Percentiles rank a stretch among this genome's conserved stretches.
phyloP scores from a whole-genome alignment of 2,329 filamentous ascomycete species.

The Hysterium pulicare region DNA sequence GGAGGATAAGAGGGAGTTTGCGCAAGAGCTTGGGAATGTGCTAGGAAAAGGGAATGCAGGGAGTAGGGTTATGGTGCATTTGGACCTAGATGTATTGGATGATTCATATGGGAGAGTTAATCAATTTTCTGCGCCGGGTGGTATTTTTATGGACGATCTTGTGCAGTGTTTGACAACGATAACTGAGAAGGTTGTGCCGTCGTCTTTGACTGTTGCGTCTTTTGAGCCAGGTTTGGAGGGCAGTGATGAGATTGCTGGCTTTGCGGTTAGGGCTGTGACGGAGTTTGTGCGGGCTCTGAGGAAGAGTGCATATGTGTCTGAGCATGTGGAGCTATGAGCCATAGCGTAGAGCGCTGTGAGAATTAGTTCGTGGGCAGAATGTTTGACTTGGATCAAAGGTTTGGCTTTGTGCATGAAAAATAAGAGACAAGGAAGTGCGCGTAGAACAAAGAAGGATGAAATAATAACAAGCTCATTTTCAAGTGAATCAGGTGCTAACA shows the following conservation, averaged over 20 bases:
- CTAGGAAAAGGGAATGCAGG: slow-evolving; percentile 14
- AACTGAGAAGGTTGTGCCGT: background rate
- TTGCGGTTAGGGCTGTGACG: background rate
- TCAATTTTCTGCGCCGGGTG: slow-evolving; percentile 31
- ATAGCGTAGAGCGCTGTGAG: too few relatives aligned
- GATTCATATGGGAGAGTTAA: slow-evolving; percentile 30
- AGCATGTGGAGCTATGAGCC: too few relatives aligned
- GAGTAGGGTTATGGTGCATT: slow-evolving; percentile 25
- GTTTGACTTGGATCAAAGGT: too few relatives aligned
- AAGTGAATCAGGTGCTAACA: too few relatives aligned
- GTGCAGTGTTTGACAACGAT: background rate
- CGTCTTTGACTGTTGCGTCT: background rate
- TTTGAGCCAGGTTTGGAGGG: background rate
- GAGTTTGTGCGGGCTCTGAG: too few relatives aligned
- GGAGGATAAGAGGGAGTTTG: background rate
- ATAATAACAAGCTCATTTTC: too few relatives aligned
- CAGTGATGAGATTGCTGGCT: background rate
- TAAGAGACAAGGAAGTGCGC: too few relatives aligned
- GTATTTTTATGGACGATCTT: slow-evolving; percentile 12
- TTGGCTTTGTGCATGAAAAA: too few relatives aligned
- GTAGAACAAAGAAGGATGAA: too few relatives aligned
- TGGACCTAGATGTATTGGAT: slow-evolving; percentile 36
- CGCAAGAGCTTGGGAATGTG: background rate
- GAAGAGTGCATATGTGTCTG: too few relatives aligned
- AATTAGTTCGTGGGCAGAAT: too few relatives aligned